These are phyloP conservation scores for Erodium texanum DNA, from an alignment of 441 rosid genomes.

Conservation along the genomic window DNA sequence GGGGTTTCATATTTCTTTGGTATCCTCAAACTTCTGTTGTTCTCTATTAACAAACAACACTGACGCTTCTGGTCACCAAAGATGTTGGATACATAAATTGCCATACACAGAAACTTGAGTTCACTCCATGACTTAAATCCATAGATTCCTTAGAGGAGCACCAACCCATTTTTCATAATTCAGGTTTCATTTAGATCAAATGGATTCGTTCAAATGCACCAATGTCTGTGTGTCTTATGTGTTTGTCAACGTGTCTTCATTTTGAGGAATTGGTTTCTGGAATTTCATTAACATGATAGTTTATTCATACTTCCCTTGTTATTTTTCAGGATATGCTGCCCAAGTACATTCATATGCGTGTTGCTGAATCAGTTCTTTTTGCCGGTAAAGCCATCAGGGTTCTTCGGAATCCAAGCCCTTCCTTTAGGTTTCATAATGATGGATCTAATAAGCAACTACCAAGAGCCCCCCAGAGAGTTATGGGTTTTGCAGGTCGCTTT, in stretches of 20 bases:
- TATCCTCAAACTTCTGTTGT: slow-evolving; percentile 23
- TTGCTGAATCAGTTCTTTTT: slow-evolving; percentile 88
- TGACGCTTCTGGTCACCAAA: not conserved
- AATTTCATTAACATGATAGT: slow-evolving; percentile 11
- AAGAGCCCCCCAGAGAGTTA: slow-evolving; percentile 46
- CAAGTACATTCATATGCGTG: slow-evolving; percentile 76
- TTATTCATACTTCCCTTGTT: slow-evolving; percentile 19
- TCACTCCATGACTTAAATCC: not conserved
- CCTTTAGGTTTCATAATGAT: slow-evolving; percentile 57
- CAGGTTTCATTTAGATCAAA: not conserved
- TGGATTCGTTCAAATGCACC: not conserved
- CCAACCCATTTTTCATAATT: not conserved
- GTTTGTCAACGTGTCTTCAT: not conserved
- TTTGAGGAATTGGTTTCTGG: not conserved
- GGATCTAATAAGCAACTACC: slow-evolving; percentile 39
- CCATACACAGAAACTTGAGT: no score
- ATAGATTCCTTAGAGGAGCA: not conserved
- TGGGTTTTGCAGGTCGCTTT: slow-evolving; percentile 44
- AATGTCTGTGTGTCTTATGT: not conserved
- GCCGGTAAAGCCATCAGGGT: slow-evolving; percentile 96
- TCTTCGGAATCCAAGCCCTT: slow-evolving; percentile 78
- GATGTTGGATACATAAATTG: slow-evolving; percentile 12
- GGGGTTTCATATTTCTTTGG: slow-evolving; percentile 89
- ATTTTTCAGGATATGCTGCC: slow-evolving; percentile 90
- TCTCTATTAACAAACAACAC: slow-evolving; percentile 3